Evolutionary conservation across 768 basidiomycete species (phyloP), one percentile per base, ranked within the genome.

Genomic region (Macrolepiota albuminosa): DNA sequence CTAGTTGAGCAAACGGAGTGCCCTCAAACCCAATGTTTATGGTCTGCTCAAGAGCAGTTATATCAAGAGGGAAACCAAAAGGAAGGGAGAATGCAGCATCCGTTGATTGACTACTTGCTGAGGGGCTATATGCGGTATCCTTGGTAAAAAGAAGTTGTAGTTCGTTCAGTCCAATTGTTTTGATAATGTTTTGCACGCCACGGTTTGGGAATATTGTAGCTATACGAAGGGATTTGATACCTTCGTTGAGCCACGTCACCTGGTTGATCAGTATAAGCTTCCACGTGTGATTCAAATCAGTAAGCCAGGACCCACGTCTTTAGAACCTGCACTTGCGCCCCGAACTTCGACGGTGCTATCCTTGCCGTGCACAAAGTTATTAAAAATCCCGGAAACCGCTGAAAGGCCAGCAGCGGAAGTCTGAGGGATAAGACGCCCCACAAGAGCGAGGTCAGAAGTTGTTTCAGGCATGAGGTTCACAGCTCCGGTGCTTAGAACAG

Each of bases 181-280:
- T 81, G 69, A 91, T 90, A 64, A 91, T 73, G 24, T 83, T 70
- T 58, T 85, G 77, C 14, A 76, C 72, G 16, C 89, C 88, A 52
- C 75, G 80, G 64, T 86, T 86, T 4, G 87, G 88, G 37, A 91
- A 75, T 29, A 81, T 74, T 0, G 88, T 82, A 6, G 75, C 75
- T 2, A 91, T 76, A 54, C 77, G 72, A 16, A 91, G 81, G 33
- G 76, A 75, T 70, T 86, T 82, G 68, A 91, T 88, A 29, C 82
- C 89, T 52, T 84, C 80, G 64, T 89, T 88, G 26, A 91, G 73
- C 89, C 88, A 91, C 4, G 82, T 80, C 13, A 86, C 86, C 85
- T 87, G 59, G 10, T 46, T 34, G 6, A 2, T 46, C 33, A 13
- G 2, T 13, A 18, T 49, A 3, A 59, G 26, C 40, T 18, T 18